Evolutionary conservation across 441 rosid species (phyloP), one percentile per base, ranked within the genome.

Genomic region (Flueggea neowawraea): DNA sequence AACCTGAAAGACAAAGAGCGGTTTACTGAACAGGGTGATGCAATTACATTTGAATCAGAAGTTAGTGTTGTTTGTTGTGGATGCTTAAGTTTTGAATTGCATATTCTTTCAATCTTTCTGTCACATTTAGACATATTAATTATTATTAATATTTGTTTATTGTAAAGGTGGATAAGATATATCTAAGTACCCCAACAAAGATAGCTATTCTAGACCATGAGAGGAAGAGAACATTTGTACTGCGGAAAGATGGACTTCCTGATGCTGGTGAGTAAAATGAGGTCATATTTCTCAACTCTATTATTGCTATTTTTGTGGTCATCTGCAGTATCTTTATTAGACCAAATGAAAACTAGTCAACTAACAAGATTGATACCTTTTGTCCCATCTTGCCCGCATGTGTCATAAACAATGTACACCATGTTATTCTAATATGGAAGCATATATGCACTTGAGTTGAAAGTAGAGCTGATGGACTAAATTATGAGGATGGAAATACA

Each of bases 11-110:
- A 82, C 56, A 82, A 73, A 79, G 90, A 89, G 76, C 90, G 96
- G 16, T 87, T 84, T 72, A 95, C 97, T 2, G 99, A 95, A 65
- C 99, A 89, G 74, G 99, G 96, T 16, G 97, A 89, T 73, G 99
- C 99, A 22, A 84, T 91, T 68, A 86, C 91, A 54, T 95, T 95
- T 69, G 97, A 95, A 79, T 78, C 91, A 16, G 95, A 91, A 78
- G 99, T 91, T 64, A 72, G 78, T 75, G 12, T 48, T 31, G 31
- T 47, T 39, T 66, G 51, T 28, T 31, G n/a, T n/a, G 22, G 36
- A 58, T 63, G 58, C 56, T 32, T 28, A 6, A 43, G 13, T 33
- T 66, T 50, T 80, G 41, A 36, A 36, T 0, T 36, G 41, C 41
- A 22, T 54, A 57, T 36, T 70, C n/a, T 32, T 28, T 51, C 41